These are phyloP conservation scores for Heritiera littoralis DNA, from an alignment of 345 rosid genomes.

Conservation along the genomic window DNA sequence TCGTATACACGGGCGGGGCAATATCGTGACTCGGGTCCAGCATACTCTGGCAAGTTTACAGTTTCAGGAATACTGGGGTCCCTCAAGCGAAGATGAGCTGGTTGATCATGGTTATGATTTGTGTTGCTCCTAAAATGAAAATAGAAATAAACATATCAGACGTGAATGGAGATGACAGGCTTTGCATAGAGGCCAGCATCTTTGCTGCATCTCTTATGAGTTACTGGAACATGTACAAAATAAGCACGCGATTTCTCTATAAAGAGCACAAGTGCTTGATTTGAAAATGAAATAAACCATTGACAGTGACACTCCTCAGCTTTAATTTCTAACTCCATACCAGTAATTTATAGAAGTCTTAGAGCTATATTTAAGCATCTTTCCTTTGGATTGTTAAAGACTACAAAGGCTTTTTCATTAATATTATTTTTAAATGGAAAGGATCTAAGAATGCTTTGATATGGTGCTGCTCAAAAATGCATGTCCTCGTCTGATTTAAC, in stretches of 20 bases:
- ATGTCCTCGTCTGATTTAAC: neutral
- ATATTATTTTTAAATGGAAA: neutral
- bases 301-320: neutral
- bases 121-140: conserved; percentile 76
- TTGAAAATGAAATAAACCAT: no score
- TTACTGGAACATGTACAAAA: neutral
- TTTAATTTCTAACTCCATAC: neutral
- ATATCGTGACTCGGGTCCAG: conserved; percentile 85
- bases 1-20: conserved; percentile 98
- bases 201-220: neutral
- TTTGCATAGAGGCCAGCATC: neutral
- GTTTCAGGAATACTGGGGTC: conserved; percentile 67
- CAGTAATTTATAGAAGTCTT: neutral
- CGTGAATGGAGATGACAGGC: neutral
- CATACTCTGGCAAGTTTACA: conserved; percentile 79
- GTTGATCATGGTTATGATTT: conserved; percentile 94
- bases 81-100: conserved; percentile 76
- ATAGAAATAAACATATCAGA: neutral
- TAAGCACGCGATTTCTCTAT: neutral
- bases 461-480: neutral
- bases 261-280: neutral
- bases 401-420: neutral
- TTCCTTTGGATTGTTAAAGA: neutral
- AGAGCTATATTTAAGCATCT: neutral
- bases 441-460: neutral